A percentile compares a stretch with the other conserved stretches of the same genome.
These are phyloP conservation scores for Salix purpurea DNA, from an alignment of 345 rosid genomes.

Conservation along the genomic window DNA sequence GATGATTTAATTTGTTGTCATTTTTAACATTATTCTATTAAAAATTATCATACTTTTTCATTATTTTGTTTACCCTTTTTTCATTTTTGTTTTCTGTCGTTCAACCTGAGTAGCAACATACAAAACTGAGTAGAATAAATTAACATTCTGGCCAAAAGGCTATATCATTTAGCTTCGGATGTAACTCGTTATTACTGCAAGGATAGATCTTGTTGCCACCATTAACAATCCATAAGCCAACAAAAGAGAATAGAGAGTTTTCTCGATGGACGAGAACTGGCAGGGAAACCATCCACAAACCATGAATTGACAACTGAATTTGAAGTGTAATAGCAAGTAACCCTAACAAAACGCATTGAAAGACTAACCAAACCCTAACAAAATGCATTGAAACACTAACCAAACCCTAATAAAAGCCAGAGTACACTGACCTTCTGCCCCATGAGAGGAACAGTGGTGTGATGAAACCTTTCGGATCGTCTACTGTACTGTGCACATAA, in stretches of 20 bases:
- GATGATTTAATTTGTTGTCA: no score
- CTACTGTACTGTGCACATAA: not conserved
- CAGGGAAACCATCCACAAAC: not conserved
- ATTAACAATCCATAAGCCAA: not conserved
- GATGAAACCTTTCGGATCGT: not conserved
- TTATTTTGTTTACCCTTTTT: no score
- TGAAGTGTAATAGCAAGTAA: not conserved
- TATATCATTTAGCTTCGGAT: no score
- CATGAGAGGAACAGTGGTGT: not conserved
- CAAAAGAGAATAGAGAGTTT: not conserved
- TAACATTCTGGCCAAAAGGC: no score
- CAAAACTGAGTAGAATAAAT: no score
- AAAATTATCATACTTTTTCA: no score
- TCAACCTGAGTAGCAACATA: no score
- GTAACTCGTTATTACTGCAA: not conserved
- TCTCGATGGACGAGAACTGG: constrained; percentile 11
- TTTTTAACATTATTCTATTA: no score
- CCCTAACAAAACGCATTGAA: not conserved
- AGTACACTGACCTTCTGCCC: not conserved
- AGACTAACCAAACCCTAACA: not conserved
- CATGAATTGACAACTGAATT: constrained; percentile 12
- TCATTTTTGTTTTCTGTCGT: no score
- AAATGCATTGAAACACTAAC: constrained; percentile 6
- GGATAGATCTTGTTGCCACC: not conserved
- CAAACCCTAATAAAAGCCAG: constrained; percentile 6